These are phyloP conservation scores for Hypoxylon sp. DNA, from an alignment of 2,329 filamentous ascomycete genomes.

Conservation along the genomic window DNA sequence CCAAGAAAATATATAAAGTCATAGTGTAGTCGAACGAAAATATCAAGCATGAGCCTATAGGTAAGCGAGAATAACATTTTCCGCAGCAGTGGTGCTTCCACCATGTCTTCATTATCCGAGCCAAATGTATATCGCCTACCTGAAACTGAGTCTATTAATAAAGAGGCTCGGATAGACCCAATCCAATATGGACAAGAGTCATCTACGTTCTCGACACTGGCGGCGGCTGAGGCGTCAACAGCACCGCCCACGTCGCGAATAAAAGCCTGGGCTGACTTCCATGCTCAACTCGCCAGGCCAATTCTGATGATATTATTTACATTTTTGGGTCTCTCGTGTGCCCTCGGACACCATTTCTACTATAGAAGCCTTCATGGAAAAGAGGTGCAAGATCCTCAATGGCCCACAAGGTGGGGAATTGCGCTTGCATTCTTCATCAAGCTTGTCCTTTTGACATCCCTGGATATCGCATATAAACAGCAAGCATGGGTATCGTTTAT, in stretches of 20 bases:
- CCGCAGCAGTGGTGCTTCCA: no score
- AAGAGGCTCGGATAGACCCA: neutral
- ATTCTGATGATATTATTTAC: slow-evolving; percentile 25
- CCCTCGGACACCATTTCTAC: slow-evolving; percentile 31
- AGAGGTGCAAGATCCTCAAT: slow-evolving; percentile 22
- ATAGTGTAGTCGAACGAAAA: no score
- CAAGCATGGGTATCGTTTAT: slow-evolving; percentile 29
- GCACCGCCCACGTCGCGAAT: no score
- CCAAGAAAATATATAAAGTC: no score
- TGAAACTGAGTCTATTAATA: neutral
- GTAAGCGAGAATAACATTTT: no score
- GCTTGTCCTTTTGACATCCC: slow-evolving; percentile 19
- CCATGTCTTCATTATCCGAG: neutral
- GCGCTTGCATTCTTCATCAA: slow-evolving; percentile 36
- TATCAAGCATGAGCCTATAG: no score
- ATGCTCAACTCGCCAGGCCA: neutral
- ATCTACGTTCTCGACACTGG: neutral
- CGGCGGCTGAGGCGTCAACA: neutral
- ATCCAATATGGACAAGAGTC: neutral
- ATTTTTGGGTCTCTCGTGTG: slow-evolving; percentile 22
- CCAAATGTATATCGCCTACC: neutral
- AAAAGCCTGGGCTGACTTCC: neutral
- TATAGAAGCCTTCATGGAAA: slow-evolving; percentile 24
- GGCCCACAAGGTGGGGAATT: slow-evolving; percentile 32
- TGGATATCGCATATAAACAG: slow-evolving; percentile 35